These are phyloP conservation scores for Colletotrichum sp. DNA, from an alignment of 2,329 filamentous ascomycete species.

Conservation along the genomic window DNA sequence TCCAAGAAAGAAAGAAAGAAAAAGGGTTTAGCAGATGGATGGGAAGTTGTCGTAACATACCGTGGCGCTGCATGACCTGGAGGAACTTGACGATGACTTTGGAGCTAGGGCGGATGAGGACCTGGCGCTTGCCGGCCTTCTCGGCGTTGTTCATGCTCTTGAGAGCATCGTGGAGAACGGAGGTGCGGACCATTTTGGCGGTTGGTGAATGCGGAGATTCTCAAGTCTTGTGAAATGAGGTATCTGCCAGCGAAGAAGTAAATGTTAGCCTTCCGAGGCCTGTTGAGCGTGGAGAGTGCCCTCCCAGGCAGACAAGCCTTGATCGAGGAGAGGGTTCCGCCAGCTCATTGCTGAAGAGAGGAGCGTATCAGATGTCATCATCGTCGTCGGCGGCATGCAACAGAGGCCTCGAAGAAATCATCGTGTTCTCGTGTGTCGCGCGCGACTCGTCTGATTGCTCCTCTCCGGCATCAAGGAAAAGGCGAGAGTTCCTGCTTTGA, in stretches of 20 bases:
- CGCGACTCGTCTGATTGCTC: constrained; percentile 60
- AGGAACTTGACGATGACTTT: constrained; percentile 99
- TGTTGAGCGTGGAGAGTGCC: constrained; percentile 73
- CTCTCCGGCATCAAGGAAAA: constrained; percentile 60
- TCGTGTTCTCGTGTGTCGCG: constrained; percentile 4
- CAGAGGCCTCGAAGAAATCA: background rate
- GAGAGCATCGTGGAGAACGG: constrained; percentile 98
- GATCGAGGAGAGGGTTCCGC: constrained; percentile 69
- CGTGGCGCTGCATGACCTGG: constrained; percentile 98
- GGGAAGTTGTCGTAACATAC: constrained; percentile 64
- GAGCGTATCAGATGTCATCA: constrained; percentile 58
- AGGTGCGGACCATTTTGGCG: constrained; percentile 98
- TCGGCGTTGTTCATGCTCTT: constrained; percentile 99
- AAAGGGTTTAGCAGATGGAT: background rate
- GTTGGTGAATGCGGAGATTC: constrained; percentile 70
- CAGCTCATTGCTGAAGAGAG: constrained; percentile 68
- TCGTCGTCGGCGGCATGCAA: constrained; percentile 28
- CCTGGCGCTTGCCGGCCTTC: constrained; percentile 99
- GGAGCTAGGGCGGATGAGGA: constrained; percentile 95
- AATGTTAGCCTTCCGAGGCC: constrained; percentile 68
- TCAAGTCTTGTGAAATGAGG: constrained; percentile 75
- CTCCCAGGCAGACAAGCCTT: constrained; percentile 44
- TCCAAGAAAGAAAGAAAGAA: constrained; percentile 9
- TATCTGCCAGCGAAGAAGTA: constrained; percentile 56
- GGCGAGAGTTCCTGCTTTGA: constrained; percentile 42